Conservation (phyloP, 441 rosid genomes). For the Gossypium davidsonii region DNA sequence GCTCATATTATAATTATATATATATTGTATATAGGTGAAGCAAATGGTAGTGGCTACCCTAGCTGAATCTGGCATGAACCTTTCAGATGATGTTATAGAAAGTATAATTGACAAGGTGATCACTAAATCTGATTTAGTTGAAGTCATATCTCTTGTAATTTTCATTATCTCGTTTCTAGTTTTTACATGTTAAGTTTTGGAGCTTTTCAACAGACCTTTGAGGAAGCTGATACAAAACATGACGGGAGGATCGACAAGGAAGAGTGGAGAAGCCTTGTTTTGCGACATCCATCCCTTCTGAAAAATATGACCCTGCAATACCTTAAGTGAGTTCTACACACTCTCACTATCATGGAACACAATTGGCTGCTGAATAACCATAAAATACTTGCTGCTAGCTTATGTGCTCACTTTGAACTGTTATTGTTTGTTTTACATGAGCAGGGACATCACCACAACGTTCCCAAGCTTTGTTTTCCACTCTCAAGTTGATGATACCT, state of each 20-base stretch:
- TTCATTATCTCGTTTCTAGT: neutral
- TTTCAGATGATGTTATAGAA: conserved; percentile 81
- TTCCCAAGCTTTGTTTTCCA: conserved; percentile 92
- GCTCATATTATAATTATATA: neutral
- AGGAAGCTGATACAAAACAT: conserved; percentile 94
- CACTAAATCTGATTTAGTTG: neutral
- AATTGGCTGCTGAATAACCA: neutral
- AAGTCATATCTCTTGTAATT: neutral
- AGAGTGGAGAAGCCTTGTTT: conserved; percentile 89
- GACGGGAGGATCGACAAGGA: conserved; percentile 92
- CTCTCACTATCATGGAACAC: neutral
- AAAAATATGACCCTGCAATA: conserved; percentile 92
- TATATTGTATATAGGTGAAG: conserved; percentile 44
- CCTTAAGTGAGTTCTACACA: conserved; percentile 60
- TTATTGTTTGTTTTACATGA: conserved; percentile 4
- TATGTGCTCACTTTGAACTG: neutral
- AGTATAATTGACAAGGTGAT: conserved; percentile 85
- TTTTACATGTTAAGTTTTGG: neutral
- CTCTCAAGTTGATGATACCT: conserved; percentile 79
- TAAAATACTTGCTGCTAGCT: neutral
- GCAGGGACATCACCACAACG: conserved; percentile 85
- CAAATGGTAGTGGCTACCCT: conserved; percentile 97
- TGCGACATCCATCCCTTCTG: conserved; percentile 78
- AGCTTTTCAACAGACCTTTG: conserved; percentile 57
- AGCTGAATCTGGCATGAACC: conserved; percentile 95